These are phyloP conservation scores for Brassica rapa DNA, from an alignment of 345 rosid species.

Conservation along the genomic window DNA sequence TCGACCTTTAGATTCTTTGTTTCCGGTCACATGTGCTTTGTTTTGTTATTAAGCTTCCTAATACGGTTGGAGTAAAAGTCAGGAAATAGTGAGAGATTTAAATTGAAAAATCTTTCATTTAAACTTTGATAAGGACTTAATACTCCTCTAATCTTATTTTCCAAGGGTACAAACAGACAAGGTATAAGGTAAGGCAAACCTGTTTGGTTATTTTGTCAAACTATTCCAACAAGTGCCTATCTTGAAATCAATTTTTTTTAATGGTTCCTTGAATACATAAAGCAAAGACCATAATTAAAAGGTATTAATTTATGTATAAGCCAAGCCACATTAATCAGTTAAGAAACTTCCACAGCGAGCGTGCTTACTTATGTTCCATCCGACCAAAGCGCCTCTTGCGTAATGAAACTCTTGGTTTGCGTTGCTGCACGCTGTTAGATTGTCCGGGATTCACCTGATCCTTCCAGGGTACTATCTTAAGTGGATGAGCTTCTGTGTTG, in stretches of 20 bases:
- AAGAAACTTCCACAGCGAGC: neutral
- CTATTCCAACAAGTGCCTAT: neutral
- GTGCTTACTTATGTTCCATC: constrained; percentile 12
- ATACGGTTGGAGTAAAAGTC: neutral
- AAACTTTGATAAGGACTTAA: too few relatives aligned
- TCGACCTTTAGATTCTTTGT: too few relatives aligned
- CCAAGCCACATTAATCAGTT: constrained; percentile 3
- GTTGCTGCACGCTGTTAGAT: constrained; percentile 12
- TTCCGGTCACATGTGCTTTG: neutral
- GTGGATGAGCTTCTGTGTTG: constrained; percentile 95
- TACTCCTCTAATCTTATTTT: neutral
- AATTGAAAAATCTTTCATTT: neutral
- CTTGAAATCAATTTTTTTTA: neutral
- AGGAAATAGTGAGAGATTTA: neutral
- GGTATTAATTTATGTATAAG: neutral
- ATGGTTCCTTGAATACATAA: constrained; percentile 22
- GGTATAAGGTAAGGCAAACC: neutral
- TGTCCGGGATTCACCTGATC: constrained; percentile 25
- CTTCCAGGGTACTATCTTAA: constrained; percentile 57
- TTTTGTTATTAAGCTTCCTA: neutral
- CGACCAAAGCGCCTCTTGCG: constrained; percentile 37
- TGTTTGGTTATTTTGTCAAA: constrained; percentile 8
- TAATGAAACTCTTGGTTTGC: constrained; percentile 17
- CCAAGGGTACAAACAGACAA: constrained; percentile 12
- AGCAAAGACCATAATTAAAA: constrained; percentile 10